Evolutionary conservation across 2,329 filamentous ascomycete genomes (phyloP).

Genomic region (Chrysosphaeria jannelii): DNA sequence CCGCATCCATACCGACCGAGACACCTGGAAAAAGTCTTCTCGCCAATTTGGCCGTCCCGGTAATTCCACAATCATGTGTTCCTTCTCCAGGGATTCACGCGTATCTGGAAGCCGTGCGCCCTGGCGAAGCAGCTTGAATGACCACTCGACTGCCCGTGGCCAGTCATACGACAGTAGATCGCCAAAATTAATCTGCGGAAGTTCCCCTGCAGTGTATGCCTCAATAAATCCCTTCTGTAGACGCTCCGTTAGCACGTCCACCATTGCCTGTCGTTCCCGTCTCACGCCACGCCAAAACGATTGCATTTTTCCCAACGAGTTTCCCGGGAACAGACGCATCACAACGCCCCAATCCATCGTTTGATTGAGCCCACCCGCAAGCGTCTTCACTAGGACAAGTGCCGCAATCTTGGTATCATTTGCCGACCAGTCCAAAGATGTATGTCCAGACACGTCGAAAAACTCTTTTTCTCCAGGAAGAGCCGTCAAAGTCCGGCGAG

Average conservation of each 20-base stretch:
- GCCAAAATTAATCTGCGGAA: constrained; percentile 32
- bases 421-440: constrained; percentile 14
- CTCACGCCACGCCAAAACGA: constrained; percentile 23
- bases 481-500: constrained; percentile 8
- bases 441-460: too few relatives aligned
- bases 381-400: constrained; percentile 23
- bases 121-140: constrained; percentile 18
- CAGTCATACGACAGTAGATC: constrained; percentile 37
- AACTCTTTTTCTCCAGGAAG: too few relatives aligned
- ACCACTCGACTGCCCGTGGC: constrained; percentile 34
- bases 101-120: constrained; percentile 18
- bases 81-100: constrained; percentile 13
- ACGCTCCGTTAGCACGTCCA: constrained; percentile 25
- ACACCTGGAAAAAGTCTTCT: constrained; percentile 22
- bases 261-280: constrained; percentile 18
- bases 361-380: constrained; percentile 28
- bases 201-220: constrained; percentile 30
- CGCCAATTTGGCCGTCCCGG: constrained; percentile 15
- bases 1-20: constrained; percentile 23
- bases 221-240: constrained; percentile 35
- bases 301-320: constrained; percentile 18
- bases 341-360: constrained; percentile 30
- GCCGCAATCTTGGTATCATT: constrained; percentile 20
- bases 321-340: constrained; percentile 21
- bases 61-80: constrained; percentile 10